A percentile compares a stretch with the other conserved stretches of the same genome.
These are phyloP conservation scores for Astrocystis sublimbata DNA, from an alignment of 495 filamentous ascomycete genomes.

Conservation along the genomic window DNA sequence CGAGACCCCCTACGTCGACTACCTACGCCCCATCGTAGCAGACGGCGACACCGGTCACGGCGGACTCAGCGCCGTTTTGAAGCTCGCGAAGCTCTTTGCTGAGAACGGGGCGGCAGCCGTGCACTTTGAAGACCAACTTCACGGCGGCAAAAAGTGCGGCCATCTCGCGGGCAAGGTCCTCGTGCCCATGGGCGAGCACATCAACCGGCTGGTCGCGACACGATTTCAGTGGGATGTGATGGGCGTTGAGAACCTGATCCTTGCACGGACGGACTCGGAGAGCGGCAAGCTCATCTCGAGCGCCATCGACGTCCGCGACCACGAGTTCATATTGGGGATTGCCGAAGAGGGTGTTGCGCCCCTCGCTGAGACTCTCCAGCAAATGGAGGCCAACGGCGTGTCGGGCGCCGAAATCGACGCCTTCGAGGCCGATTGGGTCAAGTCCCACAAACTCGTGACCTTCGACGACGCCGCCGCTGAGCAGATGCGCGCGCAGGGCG, in stretches of 20 bases:
- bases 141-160: constrained; percentile 98
- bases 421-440: constrained; percentile 88
- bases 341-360: constrained; percentile 69
- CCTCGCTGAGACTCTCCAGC: constrained; percentile 84
- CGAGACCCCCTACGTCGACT: constrained; percentile 82
- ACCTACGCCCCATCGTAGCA: constrained; percentile 92
- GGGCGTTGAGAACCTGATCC: constrained; percentile 90
- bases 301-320: constrained; percentile 88
- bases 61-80: constrained; percentile 87
- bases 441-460: constrained; percentile 79
- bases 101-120: constrained; percentile 96
- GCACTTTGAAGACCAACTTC: constrained; percentile 96
- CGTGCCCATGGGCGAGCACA: constrained; percentile 91
- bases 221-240: constrained; percentile 98
- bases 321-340: constrained; percentile 93
- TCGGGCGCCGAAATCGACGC: constrained; percentile 75
- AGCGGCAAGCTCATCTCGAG: constrained; percentile 87
- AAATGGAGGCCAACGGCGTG: constrained; percentile 81
- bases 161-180: constrained; percentile 96
- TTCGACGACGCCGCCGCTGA: constrained; percentile 87
- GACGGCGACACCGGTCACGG: constrained; percentile 96
- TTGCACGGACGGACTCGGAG: constrained; percentile 93
- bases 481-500: constrained; percentile 66
- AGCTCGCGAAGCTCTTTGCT: constrained; percentile 97
- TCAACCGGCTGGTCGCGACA: constrained; percentile 88